phyloP scores from a whole-genome alignment of 148 eudicot genomes.

The Rhododendron mucronatum region DNA sequence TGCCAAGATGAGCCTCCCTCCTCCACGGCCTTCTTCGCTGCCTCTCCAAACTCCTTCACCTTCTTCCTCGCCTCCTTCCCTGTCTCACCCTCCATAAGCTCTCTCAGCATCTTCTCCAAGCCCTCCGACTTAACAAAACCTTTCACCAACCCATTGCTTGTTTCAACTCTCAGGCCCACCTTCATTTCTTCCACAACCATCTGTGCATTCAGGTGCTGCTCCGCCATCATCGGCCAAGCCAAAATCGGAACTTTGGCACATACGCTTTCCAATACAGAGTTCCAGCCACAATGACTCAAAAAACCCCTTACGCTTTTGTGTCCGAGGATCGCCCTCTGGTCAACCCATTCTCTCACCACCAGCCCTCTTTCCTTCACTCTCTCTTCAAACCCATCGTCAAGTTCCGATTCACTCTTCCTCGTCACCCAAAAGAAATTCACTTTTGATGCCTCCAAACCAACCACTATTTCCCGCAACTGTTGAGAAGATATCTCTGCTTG shows the following conservation, averaged over 20 bases:
- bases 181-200: constrained; percentile 63
- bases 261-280: constrained; percentile 60
- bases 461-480: constrained; percentile 44
- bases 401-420: constrained; percentile 25
- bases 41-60: constrained; percentile 34
- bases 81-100: constrained; percentile 54
- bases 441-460: constrained; percentile 47
- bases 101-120: constrained; percentile 35
- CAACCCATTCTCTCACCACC: constrained; percentile 47
- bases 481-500: constrained; percentile 50
- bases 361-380: constrained; percentile 25
- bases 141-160: constrained; percentile 40
- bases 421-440: constrained; percentile 62
- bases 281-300: constrained; percentile 85
- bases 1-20: constrained; percentile 67
- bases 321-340: constrained; percentile 39
- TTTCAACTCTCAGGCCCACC: constrained; percentile 54
- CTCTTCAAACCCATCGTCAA: constrained; percentile 40
- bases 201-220: constrained; percentile 64
- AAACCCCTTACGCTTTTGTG: constrained; percentile 48
- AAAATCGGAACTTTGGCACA: constrained; percentile 64
- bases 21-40: constrained; percentile 39
- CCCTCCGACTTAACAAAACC: constrained; percentile 54
- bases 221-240: constrained; percentile 82
- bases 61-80: constrained; percentile 42